phyloP scores from a whole-genome alignment of 768 basidiomycete species.

The Pleurotus platypus region DNA sequence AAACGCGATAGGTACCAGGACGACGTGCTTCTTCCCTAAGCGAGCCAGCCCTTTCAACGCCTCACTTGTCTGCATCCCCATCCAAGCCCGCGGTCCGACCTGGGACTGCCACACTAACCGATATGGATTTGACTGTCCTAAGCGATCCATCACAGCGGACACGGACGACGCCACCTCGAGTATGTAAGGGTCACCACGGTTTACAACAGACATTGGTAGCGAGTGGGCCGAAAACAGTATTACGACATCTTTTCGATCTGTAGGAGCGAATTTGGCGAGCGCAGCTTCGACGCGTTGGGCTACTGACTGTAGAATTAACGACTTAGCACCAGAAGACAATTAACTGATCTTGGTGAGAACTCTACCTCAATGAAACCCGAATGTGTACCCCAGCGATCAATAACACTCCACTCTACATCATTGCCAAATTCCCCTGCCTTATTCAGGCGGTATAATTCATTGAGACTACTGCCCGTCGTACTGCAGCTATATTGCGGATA shows the following conservation, averaged over 20 bases:
- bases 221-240: slow-evolving; percentile 97
- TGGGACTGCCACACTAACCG: slow-evolving; percentile 97
- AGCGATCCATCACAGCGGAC: slow-evolving; percentile 85
- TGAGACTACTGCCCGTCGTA: slow-evolving; percentile 95
- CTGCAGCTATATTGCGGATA: slow-evolving; percentile 99
- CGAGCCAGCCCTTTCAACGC: slow-evolving; percentile 85
- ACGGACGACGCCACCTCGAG: slow-evolving; percentile 95
- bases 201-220: slow-evolving; percentile 95
- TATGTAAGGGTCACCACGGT: slow-evolving; percentile 97
- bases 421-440: slow-evolving; percentile 58
- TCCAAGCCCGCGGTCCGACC: slow-evolving; percentile 97
- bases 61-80: slow-evolving; percentile 94
- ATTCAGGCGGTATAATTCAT: slow-evolving; percentile 78
- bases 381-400: slow-evolving; percentile 97
- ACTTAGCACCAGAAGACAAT: background rate
- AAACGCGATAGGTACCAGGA: slow-evolving; percentile 95
- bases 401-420: slow-evolving; percentile 89
- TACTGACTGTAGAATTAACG: slow-evolving; percentile 59
- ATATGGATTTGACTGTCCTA: slow-evolving; percentile 79
- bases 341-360: slow-evolving; percentile 17
- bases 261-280: slow-evolving; percentile 72
- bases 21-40: slow-evolving; percentile 68
- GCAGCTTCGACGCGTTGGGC: slow-evolving; percentile 85
- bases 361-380: slow-evolving; percentile 88
- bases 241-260: slow-evolving; percentile 69